Percentiles rank a stretch among this genome's conserved stretches.
These are phyloP conservation scores for Sequoia sempervirens DNA, from an alignment of 75 land plant species.

Conservation along the genomic window DNA sequence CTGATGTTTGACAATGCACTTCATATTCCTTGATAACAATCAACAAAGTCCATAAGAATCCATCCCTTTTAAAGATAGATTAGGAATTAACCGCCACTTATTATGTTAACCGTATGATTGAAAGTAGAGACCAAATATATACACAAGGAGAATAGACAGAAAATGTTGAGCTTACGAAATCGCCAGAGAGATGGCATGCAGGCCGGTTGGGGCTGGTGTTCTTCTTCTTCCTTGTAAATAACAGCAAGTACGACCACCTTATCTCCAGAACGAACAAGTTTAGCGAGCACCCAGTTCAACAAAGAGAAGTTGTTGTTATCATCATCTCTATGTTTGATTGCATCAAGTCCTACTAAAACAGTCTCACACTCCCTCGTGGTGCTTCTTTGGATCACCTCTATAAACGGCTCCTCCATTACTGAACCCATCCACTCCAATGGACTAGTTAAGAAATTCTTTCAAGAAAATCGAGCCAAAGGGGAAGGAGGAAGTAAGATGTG, in stretches of 20 bases:
- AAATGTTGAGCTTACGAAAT: background rate
- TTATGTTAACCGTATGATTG: no score
- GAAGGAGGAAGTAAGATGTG: no score
- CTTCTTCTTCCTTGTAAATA: background rate
- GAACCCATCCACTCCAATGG: background rate
- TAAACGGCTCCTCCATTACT: background rate
- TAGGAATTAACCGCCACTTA: no score
- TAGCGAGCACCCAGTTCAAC: background rate
- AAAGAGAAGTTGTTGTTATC: background rate
- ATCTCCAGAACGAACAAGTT: background rate
- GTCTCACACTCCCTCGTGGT: background rate
- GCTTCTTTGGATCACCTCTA: background rate
- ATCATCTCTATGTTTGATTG: background rate
- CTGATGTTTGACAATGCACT: no score
- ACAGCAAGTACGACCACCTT: background rate
- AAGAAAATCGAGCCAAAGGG: no score
- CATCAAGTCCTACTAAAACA: background rate
- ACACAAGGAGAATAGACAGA: background rate
- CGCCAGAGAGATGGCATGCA: background rate
- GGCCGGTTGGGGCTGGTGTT: background rate
- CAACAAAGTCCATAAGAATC: no score
- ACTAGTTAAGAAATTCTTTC: no score
- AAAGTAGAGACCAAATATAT: no score
- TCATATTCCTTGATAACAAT: no score
- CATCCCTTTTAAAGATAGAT: no score